A percentile compares a stretch with the other conserved stretches of the same genome.
phyloP scores from a whole-genome alignment of 306 rosid genomes.

The Prunus salicina region DNA sequence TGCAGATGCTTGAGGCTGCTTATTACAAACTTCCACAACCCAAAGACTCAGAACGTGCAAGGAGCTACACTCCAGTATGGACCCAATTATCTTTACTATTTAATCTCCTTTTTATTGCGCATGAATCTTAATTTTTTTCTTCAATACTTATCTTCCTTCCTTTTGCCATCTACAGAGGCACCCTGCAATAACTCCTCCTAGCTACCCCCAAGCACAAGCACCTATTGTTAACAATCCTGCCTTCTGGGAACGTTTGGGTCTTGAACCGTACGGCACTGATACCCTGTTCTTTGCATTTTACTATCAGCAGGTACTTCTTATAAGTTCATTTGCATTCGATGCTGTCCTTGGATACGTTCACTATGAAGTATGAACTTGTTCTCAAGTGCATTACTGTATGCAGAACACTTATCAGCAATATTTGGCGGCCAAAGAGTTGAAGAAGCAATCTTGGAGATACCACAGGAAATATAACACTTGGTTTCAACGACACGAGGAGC shows the following conservation, averaged over 20 bases:
- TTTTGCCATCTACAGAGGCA: constrained; percentile 56
- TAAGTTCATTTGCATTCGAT: constrained; percentile 3
- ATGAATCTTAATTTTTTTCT: constrained; percentile 6
- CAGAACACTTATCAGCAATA: constrained; percentile 97
- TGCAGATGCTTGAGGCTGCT: constrained; percentile 92
- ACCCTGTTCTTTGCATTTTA: constrained; percentile 90
- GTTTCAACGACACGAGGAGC: constrained; percentile 98
- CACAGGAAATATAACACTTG: constrained; percentile 93
- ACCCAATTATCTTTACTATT: constrained; percentile 9
- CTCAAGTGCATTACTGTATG: constrained; percentile 20
- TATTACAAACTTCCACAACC: constrained; percentile 75
- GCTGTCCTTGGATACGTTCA: background rate
- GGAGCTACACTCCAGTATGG: constrained; percentile 76
- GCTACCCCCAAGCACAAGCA: constrained; percentile 94
- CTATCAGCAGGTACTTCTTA: constrained; percentile 75
- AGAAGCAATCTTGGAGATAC: constrained; percentile 99
- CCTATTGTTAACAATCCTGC: constrained; percentile 91
- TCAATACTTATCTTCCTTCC: constrained; percentile 2
- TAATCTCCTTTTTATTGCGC: background rate
- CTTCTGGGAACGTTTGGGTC: constrained; percentile 88
- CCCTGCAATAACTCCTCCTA: constrained; percentile 71
- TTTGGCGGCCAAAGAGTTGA: constrained; percentile 96
- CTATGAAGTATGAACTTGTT: constrained; percentile 19
- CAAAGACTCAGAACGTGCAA: constrained; percentile 92
- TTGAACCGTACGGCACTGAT: constrained; percentile 66